Percentiles rank a stretch among this genome's conserved stretches.
These are phyloP conservation scores for Pythium biforme DNA, from an alignment of 352 stramenopile genomes.

Conservation along the genomic window DNA sequence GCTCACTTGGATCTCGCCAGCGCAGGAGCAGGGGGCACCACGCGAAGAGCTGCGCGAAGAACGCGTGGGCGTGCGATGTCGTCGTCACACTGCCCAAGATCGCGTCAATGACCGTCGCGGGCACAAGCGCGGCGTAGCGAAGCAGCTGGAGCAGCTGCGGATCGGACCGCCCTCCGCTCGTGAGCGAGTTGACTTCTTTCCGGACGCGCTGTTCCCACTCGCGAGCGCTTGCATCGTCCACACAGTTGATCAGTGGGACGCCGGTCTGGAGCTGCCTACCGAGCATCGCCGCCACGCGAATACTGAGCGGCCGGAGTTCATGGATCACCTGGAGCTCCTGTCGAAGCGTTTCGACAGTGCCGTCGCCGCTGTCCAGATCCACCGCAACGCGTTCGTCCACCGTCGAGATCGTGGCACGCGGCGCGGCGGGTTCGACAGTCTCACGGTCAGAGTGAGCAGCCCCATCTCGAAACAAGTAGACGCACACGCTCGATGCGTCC, in stretches of 20 bases:
- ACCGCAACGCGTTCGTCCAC: too few species aligned
- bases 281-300: constrained; percentile 9
- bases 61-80: constrained; percentile 9
- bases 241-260: neutral
- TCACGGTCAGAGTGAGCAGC: too few species aligned
- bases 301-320: neutral
- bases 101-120: constrained; percentile 4
- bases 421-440: too few species aligned
- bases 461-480: too few species aligned
- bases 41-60: constrained; percentile 8
- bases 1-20: neutral
- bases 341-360: too few species aligned
- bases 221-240: neutral
- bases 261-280: neutral
- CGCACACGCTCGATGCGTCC: neutral
- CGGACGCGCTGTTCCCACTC: constrained; percentile 12
- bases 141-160: constrained; percentile 4
- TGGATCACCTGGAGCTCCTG: constrained; percentile 1
- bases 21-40: constrained; percentile 14
- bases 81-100: neutral
- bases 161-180: neutral
- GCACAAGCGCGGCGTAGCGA: constrained; percentile 8
- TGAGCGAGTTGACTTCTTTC: constrained; percentile 21
- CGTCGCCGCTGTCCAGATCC: too few species aligned
- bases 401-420: too few species aligned